Evolutionary conservation across 345 rosid species (phyloP).

Genomic region (Citrus australasica): DNA sequence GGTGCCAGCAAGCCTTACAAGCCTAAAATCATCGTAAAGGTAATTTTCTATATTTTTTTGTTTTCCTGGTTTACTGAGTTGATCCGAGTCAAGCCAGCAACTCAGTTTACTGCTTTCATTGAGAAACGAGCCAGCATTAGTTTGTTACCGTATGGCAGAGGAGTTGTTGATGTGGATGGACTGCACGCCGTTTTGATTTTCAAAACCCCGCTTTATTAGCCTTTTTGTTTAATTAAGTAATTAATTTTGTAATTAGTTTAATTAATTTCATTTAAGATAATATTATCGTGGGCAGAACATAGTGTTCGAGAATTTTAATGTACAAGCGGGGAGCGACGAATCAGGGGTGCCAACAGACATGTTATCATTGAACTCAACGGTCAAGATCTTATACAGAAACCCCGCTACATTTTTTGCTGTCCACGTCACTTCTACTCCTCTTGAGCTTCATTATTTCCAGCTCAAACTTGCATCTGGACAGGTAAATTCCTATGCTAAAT

Average conservation of each 20-base stretch:
- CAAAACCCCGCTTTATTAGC: slow-evolving; percentile 16
- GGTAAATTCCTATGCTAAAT: slow-evolving; percentile 28
- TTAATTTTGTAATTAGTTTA: neutral
- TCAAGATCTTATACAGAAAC: slow-evolving; percentile 71
- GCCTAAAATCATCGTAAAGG: slow-evolving; percentile 74
- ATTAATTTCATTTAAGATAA: neutral
- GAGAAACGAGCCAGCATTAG: slow-evolving; percentile 3
- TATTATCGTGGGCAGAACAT: slow-evolving; percentile 47
- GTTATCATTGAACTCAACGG: slow-evolving; percentile 89
- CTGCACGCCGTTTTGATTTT: neutral
- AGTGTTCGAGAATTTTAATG: slow-evolving; percentile 69
- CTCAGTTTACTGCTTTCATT: neutral
- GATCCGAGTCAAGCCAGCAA: neutral
- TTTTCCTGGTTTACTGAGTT: neutral
- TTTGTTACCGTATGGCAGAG: neutral
- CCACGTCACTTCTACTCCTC: slow-evolving; percentile 83
- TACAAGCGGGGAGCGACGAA: slow-evolving; percentile 85
- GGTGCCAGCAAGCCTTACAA: slow-evolving; percentile 73
- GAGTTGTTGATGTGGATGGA: neutral
- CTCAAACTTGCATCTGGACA: slow-evolving; percentile 80
- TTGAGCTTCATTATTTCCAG: slow-evolving; percentile 69
- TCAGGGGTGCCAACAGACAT: slow-evolving; percentile 94
- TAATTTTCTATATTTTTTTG: slow-evolving; percentile 1
- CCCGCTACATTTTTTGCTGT: slow-evolving; percentile 85
- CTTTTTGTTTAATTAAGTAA: neutral